Evolutionary conservation across 345 rosid genomes (phyloP).

Genomic region (Microcos paniculata): DNA sequence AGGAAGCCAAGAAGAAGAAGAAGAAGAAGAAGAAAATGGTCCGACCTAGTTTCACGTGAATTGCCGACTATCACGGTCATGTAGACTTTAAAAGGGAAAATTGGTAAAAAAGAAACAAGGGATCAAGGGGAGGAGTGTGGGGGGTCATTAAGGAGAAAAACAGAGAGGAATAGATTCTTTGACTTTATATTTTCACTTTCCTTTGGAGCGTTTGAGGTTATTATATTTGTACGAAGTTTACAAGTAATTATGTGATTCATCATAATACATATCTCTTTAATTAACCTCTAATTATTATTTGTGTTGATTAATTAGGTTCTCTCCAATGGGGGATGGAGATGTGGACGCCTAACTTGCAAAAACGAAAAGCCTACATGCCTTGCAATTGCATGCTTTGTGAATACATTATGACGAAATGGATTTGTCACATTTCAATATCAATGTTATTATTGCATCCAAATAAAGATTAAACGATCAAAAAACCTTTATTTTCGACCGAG

Average conservation of each 20-base stretch:
- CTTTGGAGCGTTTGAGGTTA: background rate
- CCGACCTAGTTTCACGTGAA: conserved; percentile 52
- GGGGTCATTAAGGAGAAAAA: conserved; percentile 11
- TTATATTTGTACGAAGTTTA: background rate
- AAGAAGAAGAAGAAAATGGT: conserved; percentile 6
- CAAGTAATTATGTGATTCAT: conserved; percentile 4
- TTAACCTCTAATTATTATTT: too few relatives aligned
- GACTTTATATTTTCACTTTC: background rate
- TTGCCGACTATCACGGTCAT: conserved; percentile 61
- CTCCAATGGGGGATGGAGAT: too few relatives aligned
- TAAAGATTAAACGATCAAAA: too few relatives aligned
- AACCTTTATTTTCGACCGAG: too few relatives aligned
- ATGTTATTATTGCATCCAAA: background rate
- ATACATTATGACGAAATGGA: background rate
- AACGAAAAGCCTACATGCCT: background rate
- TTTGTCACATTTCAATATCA: background rate
- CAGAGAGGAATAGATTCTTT: background rate
- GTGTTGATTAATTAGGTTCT: too few relatives aligned
- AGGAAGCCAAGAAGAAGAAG: background rate
- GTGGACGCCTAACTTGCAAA: too few relatives aligned
- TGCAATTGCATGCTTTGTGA: background rate
- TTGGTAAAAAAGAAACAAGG: background rate
- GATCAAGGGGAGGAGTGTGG: background rate
- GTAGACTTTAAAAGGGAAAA: conserved; percentile 33
- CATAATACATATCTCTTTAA: too few relatives aligned